A percentile compares a stretch with the other conserved stretches of the same genome.
These are phyloP conservation scores for Modicella reniformis DNA, from an alignment of 371 early-diverging fungal genomes.

Conservation along the genomic window DNA sequence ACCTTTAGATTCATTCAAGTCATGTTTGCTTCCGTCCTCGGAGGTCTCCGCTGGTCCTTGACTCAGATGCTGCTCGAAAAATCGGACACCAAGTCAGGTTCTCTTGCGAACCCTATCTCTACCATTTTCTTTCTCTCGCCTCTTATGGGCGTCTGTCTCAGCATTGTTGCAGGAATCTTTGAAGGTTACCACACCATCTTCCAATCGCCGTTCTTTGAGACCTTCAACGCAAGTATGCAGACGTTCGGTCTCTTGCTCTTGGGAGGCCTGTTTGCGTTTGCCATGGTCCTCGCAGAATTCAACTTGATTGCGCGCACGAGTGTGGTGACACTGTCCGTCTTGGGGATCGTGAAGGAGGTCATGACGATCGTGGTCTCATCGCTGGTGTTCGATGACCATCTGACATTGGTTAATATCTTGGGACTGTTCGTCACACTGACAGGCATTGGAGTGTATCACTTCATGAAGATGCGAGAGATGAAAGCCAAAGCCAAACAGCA, in stretches of 20 bases:
- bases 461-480: constrained; percentile 51
- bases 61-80: constrained; percentile 72
- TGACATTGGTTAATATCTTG: constrained; percentile 66
- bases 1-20: constrained; percentile 64
- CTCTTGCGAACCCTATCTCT: constrained; percentile 76
- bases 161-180: constrained; percentile 70
- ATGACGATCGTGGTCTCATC: constrained; percentile 67
- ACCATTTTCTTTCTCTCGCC: constrained; percentile 81
- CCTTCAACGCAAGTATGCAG: constrained; percentile 23
- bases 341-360: constrained; percentile 80
- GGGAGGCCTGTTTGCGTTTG: constrained; percentile 71
- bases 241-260: constrained; percentile 43
- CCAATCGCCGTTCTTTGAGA: constrained; percentile 33
- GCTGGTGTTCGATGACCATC: constrained; percentile 71
- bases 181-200: constrained; percentile 69
- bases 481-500: constrained; percentile 27
- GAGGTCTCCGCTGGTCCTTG: constrained; percentile 74
- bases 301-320: constrained; percentile 71
- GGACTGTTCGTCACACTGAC: constrained; percentile 71
- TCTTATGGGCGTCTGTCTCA: constrained; percentile 73
- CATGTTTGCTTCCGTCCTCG: constrained; percentile 68
- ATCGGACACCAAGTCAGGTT: constrained; percentile 53
- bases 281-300: constrained; percentile 75
- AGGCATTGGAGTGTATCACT: constrained; percentile 71
- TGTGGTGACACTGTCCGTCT: constrained; percentile 75